phyloP scores from a whole-genome alignment of 306 rosid genomes.

The Citrullus colocynthis region DNA sequence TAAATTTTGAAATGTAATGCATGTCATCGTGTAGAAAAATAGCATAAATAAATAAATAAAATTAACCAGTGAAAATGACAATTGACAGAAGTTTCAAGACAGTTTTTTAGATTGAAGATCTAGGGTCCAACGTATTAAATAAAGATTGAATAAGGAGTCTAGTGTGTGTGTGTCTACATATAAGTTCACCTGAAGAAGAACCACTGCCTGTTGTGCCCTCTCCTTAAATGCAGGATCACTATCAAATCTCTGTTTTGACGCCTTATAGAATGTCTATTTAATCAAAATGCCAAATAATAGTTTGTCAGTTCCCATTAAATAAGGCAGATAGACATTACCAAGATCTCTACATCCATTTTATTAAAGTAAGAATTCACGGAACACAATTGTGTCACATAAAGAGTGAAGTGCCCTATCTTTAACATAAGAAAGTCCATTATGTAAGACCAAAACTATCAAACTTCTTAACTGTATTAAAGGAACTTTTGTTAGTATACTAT shows the following conservation, averaged over 20 bases:
- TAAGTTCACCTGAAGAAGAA: constrained; percentile 67
- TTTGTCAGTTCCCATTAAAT: background rate
- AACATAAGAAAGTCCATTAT: background rate
- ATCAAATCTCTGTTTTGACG: constrained; percentile 73
- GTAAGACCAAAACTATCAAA: background rate
- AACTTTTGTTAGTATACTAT: background rate
- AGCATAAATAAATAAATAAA: background rate
- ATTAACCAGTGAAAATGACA: background rate
- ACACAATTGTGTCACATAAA: background rate
- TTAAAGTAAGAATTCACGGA: background rate
- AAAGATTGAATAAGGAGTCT: background rate
- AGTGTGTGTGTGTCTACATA: background rate
- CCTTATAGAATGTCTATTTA: constrained; percentile 68
- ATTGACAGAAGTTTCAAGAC: background rate
- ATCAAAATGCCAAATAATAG: background rate
- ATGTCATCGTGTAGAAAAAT: background rate
- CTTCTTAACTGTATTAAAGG: background rate
- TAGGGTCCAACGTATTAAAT: background rate
- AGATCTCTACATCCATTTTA: background rate
- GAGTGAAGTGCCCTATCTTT: background rate
- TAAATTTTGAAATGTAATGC: background rate
- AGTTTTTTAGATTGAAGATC: background rate
- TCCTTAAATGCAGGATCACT: constrained; percentile 70
- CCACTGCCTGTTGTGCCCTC: constrained; percentile 81
- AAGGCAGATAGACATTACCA: too few relatives aligned